Evolutionary conservation across 306 rosid genomes (phyloP).

Genomic region (Quercus glauca): DNA sequence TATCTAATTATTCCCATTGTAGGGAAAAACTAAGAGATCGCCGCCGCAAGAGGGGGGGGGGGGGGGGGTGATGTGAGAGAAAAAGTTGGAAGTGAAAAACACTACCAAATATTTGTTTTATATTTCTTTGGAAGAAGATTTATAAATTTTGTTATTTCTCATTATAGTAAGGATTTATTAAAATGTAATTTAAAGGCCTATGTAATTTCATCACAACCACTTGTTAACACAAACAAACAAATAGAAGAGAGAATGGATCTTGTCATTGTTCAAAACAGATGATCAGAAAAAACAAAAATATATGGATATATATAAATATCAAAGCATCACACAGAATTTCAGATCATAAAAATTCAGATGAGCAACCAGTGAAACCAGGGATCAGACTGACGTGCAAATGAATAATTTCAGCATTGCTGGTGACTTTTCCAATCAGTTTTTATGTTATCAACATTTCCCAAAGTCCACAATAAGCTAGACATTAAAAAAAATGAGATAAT

Average conservation of each 20-base stretch:
- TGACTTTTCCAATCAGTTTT: neutral
- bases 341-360: constrained; percentile 30
- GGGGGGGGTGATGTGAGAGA: too few species aligned
- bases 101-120: too few species aligned
- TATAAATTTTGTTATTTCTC: too few species aligned
- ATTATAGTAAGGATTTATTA: too few species aligned
- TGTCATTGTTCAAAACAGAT: neutral
- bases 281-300: too few species aligned
- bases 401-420: constrained; percentile 13
- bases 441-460: constrained; percentile 13
- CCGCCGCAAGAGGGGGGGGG: fast-evolving
- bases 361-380: neutral
- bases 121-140: too few species aligned
- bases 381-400: constrained; percentile 21
- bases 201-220: too few species aligned
- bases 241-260: neutral
- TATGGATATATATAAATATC: too few species aligned
- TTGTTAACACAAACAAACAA: neutral
- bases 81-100: too few species aligned
- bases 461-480: neutral
- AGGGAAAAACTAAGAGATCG: too few species aligned
- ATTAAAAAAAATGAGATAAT: neutral
- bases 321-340: neutral
- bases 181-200: too few species aligned
- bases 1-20: too few species aligned